These are phyloP conservation scores for Lentinula detonsa DNA, from an alignment of 768 basidiomycete genomes.

Conservation along the genomic window DNA sequence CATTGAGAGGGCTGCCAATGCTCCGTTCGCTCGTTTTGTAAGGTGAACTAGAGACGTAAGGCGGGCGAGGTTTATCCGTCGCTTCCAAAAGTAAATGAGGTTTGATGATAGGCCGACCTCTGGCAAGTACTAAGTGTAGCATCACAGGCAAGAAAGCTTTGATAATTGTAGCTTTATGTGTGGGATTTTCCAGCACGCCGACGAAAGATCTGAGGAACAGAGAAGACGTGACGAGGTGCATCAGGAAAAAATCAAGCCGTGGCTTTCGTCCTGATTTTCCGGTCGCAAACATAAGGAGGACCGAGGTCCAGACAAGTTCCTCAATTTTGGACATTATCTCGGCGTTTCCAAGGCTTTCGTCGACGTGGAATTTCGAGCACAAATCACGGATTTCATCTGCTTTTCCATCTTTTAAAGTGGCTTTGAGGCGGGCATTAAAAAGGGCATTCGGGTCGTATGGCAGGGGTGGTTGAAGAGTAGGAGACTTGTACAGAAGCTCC, in stretches of 20 bases:
- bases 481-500: slow-evolving; percentile 43
- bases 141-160: slow-evolving; percentile 33
- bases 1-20: slow-evolving; percentile 28
- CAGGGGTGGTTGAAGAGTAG: slow-evolving; percentile 39
- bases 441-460: slow-evolving; percentile 45
- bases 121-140: slow-evolving; percentile 27
- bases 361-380: slow-evolving; percentile 32
- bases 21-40: slow-evolving; percentile 14
- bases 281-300: slow-evolving; percentile 41
- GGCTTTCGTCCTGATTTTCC: slow-evolving; percentile 41
- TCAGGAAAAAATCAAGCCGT: slow-evolving; percentile 52
- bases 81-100: slow-evolving; percentile 40
- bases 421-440: slow-evolving; percentile 27
- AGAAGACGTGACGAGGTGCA: slow-evolving; percentile 51
- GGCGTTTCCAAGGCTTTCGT: slow-evolving; percentile 20
- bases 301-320: slow-evolving; percentile 43
- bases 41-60: slow-evolving; percentile 10
- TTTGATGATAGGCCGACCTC: slow-evolving; percentile 52
- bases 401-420: slow-evolving; percentile 30
- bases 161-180: slow-evolving; percentile 39
- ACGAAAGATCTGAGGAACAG: slow-evolving; percentile 43
- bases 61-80: slow-evolving; percentile 34
- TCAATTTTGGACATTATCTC: slow-evolving; percentile 36
- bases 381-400: slow-evolving; percentile 40
- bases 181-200: slow-evolving; percentile 21